A percentile compares a stretch with the other conserved stretches of the same genome.
Conservation (phyloP, 228 moss, liverwort and hornwort genomes). For the Sphagnum magellanicum region DNA sequence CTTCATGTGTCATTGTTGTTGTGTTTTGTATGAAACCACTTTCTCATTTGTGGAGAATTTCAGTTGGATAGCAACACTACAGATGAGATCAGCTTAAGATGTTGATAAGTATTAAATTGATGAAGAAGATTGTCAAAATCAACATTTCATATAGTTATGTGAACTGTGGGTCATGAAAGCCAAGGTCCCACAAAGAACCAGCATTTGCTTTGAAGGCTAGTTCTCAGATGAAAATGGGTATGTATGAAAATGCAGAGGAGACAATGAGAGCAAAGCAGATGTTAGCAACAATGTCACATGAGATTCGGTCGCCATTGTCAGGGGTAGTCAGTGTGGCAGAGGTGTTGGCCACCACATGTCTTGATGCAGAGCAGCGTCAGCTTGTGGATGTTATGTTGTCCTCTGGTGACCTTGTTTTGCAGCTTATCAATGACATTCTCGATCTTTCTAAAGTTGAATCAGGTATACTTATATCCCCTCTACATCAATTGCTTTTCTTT, state of each 20-base stretch:
- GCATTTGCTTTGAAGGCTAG: too few relatives aligned
- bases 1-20: background rate
- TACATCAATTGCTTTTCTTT: background rate
- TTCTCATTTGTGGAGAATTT: too few relatives aligned
- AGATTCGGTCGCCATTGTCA: slow-evolving; percentile 75
- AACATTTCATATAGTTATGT: too few relatives aligned
- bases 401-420: slow-evolving; percentile 68
- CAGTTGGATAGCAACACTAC: too few relatives aligned
- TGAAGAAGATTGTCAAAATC: too few relatives aligned
- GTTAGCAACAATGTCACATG: slow-evolving; percentile 82
- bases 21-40: background rate
- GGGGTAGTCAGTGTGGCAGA: slow-evolving; percentile 75
- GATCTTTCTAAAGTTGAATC: slow-evolving; percentile 82
- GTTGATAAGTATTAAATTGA: too few relatives aligned
- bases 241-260: slow-evolving; percentile 37
- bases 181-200: too few relatives aligned
- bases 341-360: slow-evolving; percentile 48
- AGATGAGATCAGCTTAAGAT: too few relatives aligned
- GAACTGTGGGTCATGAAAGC: too few relatives aligned
- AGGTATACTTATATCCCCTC: slow-evolving; percentile 29
- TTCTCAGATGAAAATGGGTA: too few relatives aligned
- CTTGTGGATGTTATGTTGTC: slow-evolving; percentile 65
- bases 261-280: slow-evolving; percentile 84
- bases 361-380: slow-evolving; percentile 62
- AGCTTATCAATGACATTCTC: slow-evolving; percentile 76